Evolutionary conservation across 2,329 filamentous ascomycete species (phyloP).

Genomic region (Gremmenia infestans): DNA sequence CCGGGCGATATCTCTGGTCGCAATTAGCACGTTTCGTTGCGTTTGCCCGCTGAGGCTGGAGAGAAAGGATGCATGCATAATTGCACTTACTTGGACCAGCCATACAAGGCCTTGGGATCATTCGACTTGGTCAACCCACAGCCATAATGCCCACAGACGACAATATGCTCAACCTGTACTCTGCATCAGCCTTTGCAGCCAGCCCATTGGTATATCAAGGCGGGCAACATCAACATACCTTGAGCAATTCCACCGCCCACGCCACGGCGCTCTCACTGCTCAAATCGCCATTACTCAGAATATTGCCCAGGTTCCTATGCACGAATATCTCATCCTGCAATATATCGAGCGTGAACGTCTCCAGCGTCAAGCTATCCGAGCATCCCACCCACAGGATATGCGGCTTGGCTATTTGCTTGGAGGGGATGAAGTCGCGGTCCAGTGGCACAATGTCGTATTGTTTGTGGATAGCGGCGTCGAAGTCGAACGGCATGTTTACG

Average conservation of each 20-base stretch:
- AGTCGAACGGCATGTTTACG: too few species aligned
- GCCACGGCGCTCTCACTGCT: conserved; percentile 57
- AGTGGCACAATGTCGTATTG: too few species aligned
- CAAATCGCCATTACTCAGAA: conserved; percentile 55
- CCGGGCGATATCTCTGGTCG: conserved; percentile 19
- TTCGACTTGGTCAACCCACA: conserved; percentile 47
- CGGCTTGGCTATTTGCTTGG: conserved; percentile 27
- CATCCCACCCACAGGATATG: conserved; percentile 64
- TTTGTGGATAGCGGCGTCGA: too few species aligned
- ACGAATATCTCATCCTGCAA: conserved; percentile 64
- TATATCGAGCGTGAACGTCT: conserved; percentile 57
- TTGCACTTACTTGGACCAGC: conserved; percentile 45
- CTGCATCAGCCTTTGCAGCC: neutral
- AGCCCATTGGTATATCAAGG: neutral
- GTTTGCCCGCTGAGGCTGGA: neutral
- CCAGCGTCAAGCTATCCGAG: conserved; percentile 60
- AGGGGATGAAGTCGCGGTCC: too few species aligned
- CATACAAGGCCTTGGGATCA: conserved; percentile 41
- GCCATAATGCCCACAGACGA: conserved; percentile 51
- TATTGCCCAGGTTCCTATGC: conserved; percentile 67
- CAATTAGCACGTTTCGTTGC: neutral
- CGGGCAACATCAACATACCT: conserved; percentile 37
- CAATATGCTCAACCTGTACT: conserved; percentile 46
- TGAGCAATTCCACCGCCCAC: conserved; percentile 56
- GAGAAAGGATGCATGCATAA: conserved; percentile 9